Evolutionary conservation across 495 filamentous ascomycete genomes (phyloP), one percentile per base, ranked within the genome.

Genomic region (Monascus purpureus): DNA sequence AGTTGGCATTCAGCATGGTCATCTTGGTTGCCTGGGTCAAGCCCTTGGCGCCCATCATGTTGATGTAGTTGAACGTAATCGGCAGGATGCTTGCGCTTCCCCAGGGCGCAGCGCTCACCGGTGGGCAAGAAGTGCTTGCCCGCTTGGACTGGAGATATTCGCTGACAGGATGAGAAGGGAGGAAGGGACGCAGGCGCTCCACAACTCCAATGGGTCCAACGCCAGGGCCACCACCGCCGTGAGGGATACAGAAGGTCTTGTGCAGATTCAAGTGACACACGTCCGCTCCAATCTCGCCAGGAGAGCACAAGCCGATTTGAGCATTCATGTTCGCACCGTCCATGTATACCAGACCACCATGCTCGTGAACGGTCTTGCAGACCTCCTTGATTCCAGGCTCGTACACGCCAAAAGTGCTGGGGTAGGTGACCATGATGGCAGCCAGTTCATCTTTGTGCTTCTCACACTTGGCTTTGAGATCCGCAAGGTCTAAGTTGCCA

Each of bases 281-380:
- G 48, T 97, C 90, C 8, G 90, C 90, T 24, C 90, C 90, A 44
- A 97, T 95, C 50, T 94, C 86, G 11, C 90, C 90, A 3, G 90
- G 90, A 0, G 86, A 93, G 66, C 90, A 96, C 7, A 97, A 73
- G 1, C 90, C 90, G 38, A 97, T 94, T 54, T 97, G 90, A 14
- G 90, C 90, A 47, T 96, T 97, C 85, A 97, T 88, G 59, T 97
- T 97, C 32, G 90, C 90, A 33, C 90, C 90, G 56, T 97, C 90
- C 90, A 97, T 95, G 62, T 95, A 97, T 16, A 97, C 90, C 49
- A 93, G 84, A 12, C 90, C 90, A 29, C 92, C 92, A 46, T 90
- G 64, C 39, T 75, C 46, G 56, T 97, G 92, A 4, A 97, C 84
- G 22, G 92, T 63, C 24, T 81, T 62, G 50, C 85, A 93, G 9